Conservation (phyloP, 805 yeast species). For the Suhomyces pyralidae region DNA sequence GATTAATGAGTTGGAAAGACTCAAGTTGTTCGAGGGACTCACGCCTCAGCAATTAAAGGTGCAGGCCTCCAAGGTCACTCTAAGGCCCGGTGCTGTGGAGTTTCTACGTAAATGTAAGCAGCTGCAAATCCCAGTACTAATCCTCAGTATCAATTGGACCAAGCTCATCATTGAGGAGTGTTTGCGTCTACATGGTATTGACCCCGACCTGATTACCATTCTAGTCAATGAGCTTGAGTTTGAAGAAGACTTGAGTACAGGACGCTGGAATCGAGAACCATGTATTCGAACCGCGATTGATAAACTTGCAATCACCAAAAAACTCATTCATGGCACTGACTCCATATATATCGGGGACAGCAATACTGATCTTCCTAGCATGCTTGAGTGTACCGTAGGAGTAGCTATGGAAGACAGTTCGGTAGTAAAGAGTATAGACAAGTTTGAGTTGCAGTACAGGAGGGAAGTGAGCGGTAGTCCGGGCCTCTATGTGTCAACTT, state of each 20-base stretch:
- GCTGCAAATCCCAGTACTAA: slow-evolving; percentile 32
- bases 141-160: slow-evolving; percentile 66
- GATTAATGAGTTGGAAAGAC: slow-evolving; percentile 37
- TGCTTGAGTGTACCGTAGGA: slow-evolving; percentile 47
- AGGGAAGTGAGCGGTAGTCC: background rate
- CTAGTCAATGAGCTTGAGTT: slow-evolving; percentile 52
- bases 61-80: slow-evolving; percentile 35
- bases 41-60: slow-evolving; percentile 23
- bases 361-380: slow-evolving; percentile 52
- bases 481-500: background rate
- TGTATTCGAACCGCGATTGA: slow-evolving; percentile 53
- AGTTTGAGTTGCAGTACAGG: background rate
- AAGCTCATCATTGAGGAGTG: slow-evolving; percentile 41
- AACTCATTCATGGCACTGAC: slow-evolving; percentile 11
- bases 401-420: slow-evolving; percentile 32
- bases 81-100: slow-evolving; percentile 39
- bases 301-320: slow-evolving; percentile 31
- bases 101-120: slow-evolving; percentile 23
- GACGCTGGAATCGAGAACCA: slow-evolving; percentile 19
- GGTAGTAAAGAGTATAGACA: background rate
- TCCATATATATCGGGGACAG: slow-evolving; percentile 61
- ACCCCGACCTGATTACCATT: slow-evolving; percentile 23
- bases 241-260: slow-evolving; percentile 25
- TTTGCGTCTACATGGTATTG: slow-evolving; percentile 18
- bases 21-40: slow-evolving; percentile 44